Evolutionary conservation across 176 grass and related monocot species (phyloP).

Genomic region (Musa beccarii): DNA sequence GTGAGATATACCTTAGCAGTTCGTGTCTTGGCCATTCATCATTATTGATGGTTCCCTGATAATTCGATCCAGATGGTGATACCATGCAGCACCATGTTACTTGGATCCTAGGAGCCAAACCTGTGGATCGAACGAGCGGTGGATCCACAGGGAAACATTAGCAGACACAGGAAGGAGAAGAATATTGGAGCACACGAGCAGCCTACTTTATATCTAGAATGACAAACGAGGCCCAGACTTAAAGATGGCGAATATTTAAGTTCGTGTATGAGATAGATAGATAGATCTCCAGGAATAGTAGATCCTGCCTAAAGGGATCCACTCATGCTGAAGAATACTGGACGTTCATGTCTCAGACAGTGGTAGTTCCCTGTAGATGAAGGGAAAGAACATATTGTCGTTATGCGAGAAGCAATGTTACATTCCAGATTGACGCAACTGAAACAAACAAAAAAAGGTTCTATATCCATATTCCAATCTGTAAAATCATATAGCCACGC

Average conservation of each 20-base stretch:
- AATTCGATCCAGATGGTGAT: background rate
- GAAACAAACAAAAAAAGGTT: background rate
- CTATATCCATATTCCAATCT: too few species aligned
- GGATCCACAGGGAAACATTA: background rate
- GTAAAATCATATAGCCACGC: too few species aligned
- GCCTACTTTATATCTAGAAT: constrained; percentile 1
- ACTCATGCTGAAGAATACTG: background rate
- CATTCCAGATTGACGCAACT: background rate
- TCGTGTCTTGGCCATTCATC: too few species aligned
- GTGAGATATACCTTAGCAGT: too few species aligned
- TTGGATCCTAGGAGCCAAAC: background rate
- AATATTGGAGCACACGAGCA: background rate
- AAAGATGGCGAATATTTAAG: background rate
- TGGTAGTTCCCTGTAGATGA: too few species aligned
- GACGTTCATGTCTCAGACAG: too few species aligned
- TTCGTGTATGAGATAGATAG: background rate
- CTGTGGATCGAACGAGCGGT: background rate
- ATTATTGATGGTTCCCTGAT: too few species aligned
- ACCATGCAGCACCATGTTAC: background rate
- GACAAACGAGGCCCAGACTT: background rate
- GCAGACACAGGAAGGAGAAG: background rate
- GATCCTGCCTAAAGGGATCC: background rate
- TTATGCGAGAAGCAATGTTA: too few species aligned
- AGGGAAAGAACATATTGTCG: too few species aligned
- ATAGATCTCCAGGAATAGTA: background rate